Conservation (phyloP, 257 asterid genomes). For the Thymus mandschuricus region DNA sequence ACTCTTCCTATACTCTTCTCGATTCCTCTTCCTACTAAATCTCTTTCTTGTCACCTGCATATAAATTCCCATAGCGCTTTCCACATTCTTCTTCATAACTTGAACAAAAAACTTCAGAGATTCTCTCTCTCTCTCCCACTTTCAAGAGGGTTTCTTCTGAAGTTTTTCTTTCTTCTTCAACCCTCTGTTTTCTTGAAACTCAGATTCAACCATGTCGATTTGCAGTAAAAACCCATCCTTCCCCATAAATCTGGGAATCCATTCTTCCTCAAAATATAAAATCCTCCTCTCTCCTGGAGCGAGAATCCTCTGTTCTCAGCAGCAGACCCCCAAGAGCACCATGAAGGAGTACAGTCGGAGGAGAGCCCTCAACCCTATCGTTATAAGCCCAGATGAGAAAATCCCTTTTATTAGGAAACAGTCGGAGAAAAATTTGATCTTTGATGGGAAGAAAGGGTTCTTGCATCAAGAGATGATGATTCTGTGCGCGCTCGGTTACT, state of each 20-base stretch:
- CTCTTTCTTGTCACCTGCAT: not conserved
- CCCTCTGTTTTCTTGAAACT: not conserved
- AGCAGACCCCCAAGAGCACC: constrained; percentile 38
- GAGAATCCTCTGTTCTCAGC: constrained; percentile 33
- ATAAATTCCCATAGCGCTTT: not conserved
- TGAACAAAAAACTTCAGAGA: constrained; percentile 11
- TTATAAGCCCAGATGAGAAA: constrained; percentile 38
- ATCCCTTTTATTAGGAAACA: constrained; percentile 21
- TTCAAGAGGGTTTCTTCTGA: constrained; percentile 5
- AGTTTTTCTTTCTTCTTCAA: not conserved
- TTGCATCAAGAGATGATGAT: constrained; percentile 55
- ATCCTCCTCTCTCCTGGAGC: constrained; percentile 27
- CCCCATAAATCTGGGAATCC: constrained; percentile 25
- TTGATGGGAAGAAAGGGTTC: constrained; percentile 39
- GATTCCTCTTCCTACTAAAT: constrained; percentile 31
- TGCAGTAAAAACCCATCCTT: constrained; percentile 34
- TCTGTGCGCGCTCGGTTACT: constrained; percentile 84
- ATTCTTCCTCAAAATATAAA: constrained; percentile 18
- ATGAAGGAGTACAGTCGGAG: constrained; percentile 36
- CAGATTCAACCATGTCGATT: constrained; percentile 43
- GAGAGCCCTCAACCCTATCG: constrained; percentile 35
- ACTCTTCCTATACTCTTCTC: constrained; percentile 35
- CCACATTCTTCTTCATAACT: constrained; percentile 22
- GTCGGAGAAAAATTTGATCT: constrained; percentile 27
- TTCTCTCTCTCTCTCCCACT: constrained; percentile 14